Evolutionary conservation across 2,329 filamentous ascomycete species (phyloP).

Genomic region (Aaosphaeria pasadenensis): DNA sequence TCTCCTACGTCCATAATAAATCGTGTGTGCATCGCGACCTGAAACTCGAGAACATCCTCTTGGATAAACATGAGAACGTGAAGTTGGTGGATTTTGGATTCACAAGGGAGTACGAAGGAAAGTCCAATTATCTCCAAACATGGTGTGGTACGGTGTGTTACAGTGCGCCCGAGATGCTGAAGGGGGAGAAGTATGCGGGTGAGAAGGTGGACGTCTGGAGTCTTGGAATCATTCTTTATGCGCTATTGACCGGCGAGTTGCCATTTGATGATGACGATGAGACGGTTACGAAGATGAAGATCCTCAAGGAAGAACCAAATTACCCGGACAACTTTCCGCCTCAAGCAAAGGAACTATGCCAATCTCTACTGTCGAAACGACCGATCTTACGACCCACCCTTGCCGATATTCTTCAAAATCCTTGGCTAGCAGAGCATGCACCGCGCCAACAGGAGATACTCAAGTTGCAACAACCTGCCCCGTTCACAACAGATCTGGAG

Average conservation of each 20-base stretch:
- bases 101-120: slow-evolving; percentile 94
- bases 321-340: slow-evolving; percentile 78
- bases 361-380: slow-evolving; percentile 81
- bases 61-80: slow-evolving; percentile 96
- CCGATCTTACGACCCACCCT: slow-evolving; percentile 78
- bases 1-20: slow-evolving; percentile 91
- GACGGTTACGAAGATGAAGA: slow-evolving; percentile 77
- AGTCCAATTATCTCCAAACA: slow-evolving; percentile 90
- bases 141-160: slow-evolving; percentile 98
- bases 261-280: slow-evolving; percentile 98
- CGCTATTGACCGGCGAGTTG: slow-evolving; percentile 77
- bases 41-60: slow-evolving; percentile 92
- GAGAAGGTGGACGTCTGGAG: slow-evolving; percentile 99
- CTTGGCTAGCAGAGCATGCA: slow-evolving; percentile 84
- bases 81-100: slow-evolving; percentile 98
- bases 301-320: slow-evolving; percentile 79
- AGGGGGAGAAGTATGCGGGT: slow-evolving; percentile 95
- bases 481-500: slow-evolving; percentile 82
- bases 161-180: slow-evolving; percentile 96
- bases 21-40: slow-evolving; percentile 95
- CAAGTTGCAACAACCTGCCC: slow-evolving; percentile 73
- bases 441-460: slow-evolving; percentile 86
- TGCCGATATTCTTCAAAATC: slow-evolving; percentile 80
- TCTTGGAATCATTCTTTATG: slow-evolving; percentile 79
- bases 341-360: slow-evolving; percentile 75